Percentiles rank a stretch among this genome's conserved stretches.
Conservation (phyloP, 2,329 filamentous ascomycete species). For the Epichloe brachyelytri region DNA sequence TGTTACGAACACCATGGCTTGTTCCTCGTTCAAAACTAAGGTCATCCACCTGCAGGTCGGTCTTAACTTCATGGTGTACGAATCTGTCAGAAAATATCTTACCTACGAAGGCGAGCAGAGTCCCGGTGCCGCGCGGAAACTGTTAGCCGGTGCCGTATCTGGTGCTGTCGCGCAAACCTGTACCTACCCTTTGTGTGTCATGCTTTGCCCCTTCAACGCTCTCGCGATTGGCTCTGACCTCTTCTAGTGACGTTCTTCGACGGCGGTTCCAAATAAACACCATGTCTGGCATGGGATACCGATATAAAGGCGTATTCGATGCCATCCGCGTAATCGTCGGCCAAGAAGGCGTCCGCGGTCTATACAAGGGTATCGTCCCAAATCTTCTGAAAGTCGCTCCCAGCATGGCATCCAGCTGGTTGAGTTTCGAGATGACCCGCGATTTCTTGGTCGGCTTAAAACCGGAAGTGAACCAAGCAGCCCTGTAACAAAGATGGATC, state of each 20-base stretch:
- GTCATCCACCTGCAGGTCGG: conserved; percentile 51
- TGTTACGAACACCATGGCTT: not conserved
- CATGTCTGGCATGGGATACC: conserved; percentile 96
- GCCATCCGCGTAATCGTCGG: conserved; percentile 69
- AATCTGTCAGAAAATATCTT: conserved; percentile 69
- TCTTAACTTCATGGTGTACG: conserved; percentile 97
- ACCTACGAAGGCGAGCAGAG: conserved; percentile 82
- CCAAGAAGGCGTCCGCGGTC: conserved; percentile 70
- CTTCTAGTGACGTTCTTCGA: conserved; percentile 68
- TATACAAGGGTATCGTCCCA: conserved; percentile 93
- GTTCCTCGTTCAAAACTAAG: conserved; percentile 7
- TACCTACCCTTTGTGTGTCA: conserved; percentile 88
- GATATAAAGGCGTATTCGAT: conserved; percentile 79
- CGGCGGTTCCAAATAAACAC: conserved; percentile 97
- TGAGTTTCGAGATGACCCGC: conserved; percentile 88
- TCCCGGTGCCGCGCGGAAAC: conserved; percentile 65
- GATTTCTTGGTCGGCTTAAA: conserved; percentile 65
- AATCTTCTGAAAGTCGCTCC: conserved; percentile 95
- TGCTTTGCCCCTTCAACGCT: not conserved
- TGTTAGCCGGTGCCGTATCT: conserved; percentile 84
- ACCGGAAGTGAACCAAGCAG: conserved; percentile 22
- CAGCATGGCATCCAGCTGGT: conserved; percentile 97
- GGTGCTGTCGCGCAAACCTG: conserved; percentile 93
- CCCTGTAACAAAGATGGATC: conserved; percentile 12
- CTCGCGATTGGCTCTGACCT: conserved; percentile 9